Evolutionary conservation across 2,329 filamentous ascomycete species (phyloP), one percentile per base, ranked within the genome.

Genomic region (Diaporthe amygdali): DNA sequence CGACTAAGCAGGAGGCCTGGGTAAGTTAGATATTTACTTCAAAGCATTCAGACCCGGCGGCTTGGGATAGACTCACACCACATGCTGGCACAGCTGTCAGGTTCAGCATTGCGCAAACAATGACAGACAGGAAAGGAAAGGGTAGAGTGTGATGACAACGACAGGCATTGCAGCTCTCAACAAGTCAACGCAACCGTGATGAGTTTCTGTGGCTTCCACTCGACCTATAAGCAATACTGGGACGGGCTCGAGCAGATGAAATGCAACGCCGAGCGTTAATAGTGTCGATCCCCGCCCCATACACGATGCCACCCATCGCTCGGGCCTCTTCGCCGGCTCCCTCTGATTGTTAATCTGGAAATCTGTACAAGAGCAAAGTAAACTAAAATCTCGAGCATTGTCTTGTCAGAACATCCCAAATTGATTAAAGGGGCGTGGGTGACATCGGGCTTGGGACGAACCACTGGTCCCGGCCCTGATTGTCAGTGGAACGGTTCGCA

Each of bases 81-180:
- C 68, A 70, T 64, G 1, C 27, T 52, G 68, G 68, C 59, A 70
- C 44, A 34, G 59, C 51, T 15, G 68, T 70, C 32, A 70, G 32
- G 32, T 70, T 70, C 34, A 70, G 59, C 59, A 64, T 64, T 14
- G 44, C 44, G 59, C 59, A 14, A n/a, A 17, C 41, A 17, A n/a
- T 49, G 44, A 25, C 59, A 64, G 30, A 30, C 44, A 30, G 4
- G 14, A 37, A 8, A 37, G 30, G n/a, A 37, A 49, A 14, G 30
- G 14, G n/a, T n/a, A 27, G 37, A n/a, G 30, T 49, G 59, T 49
- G 44, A 49, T 64, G 30, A 37, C 59, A 49, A 17, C 27, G 59
- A 64, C 44, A 64, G 41, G 44, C 59, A 37, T 64, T 4, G 20
- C 9, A 49, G 14, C 8, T 12, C 32, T 37, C 32, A 2, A 37